Base-by-base conservation (phyloP, 2,329 filamentous ascomycete species). In the Epichloe typhina region DNA sequence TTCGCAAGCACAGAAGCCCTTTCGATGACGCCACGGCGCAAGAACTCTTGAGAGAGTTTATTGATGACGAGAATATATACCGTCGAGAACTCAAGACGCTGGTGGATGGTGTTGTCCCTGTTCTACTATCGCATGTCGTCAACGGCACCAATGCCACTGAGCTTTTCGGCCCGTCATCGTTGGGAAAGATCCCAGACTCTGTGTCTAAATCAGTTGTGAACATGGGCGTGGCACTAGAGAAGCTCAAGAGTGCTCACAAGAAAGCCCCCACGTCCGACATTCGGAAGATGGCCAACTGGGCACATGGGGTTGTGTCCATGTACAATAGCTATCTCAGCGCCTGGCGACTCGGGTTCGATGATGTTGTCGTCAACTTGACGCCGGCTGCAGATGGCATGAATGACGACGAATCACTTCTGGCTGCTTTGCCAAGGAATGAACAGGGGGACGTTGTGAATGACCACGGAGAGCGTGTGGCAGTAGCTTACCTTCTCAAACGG, bases 271-370 rank as follows among this genome's bases (percentile, higher is more conserved):
- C 86, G 47, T 75, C 82, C 21, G 82, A 93, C 56, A 71, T 85
- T 2, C 78, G 85, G 52, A 76, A 79, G 13, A 75, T 98, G 49
- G 72, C 94, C 9, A 76, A 75, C 40, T 98, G 93, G 93, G 85
- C 90, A 2, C 80, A 88, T 51, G 80, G 79, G 19, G 83, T 88
- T 0, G 80, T 86, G 44, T 81, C 83, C 50, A 77, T 91, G 9
- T 98, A 98, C 64, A 75, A 82, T 54, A 83, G 88, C 61, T 98
- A 97, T 64, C 75, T 97, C 35, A 81, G 82, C 61, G 83, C 85
- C 7, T 98, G 93, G 93, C 79, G 89, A 33, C 76, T 97, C 46
- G 93, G 93, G 0, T 98, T 97, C 66, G 86, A 95, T 61, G 90
- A 95, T 63, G 81, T 98, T 19, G 82, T 97, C 47, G 88, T 98